A percentile compares a stretch with the other conserved stretches of the same genome.
These are phyloP conservation scores for Nakazawaea peltata DNA, from an alignment of 805 yeast species.

Conservation along the genomic window DNA sequence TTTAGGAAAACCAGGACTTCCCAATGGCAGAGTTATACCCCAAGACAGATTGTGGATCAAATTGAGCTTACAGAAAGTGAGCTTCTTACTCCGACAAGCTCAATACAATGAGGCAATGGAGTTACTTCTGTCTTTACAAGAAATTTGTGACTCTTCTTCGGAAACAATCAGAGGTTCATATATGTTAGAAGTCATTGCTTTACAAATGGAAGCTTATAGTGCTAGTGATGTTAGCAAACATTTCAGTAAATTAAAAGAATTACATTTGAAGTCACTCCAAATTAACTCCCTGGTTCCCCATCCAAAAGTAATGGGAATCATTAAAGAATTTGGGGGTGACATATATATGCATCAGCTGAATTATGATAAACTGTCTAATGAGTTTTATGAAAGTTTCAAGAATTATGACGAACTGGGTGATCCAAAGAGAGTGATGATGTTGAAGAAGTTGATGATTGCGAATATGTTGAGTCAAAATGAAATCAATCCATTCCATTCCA, in stretches of 20 bases:
- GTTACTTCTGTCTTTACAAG: conserved; percentile 29
- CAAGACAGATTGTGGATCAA: conserved; percentile 39
- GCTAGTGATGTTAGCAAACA: conserved; percentile 22
- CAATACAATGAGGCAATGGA: conserved; percentile 23
- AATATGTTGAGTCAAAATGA: conserved; percentile 56
- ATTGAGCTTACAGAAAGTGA: conserved; percentile 36
- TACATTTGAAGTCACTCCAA: conserved; percentile 39
- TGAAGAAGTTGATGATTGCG: conserved; percentile 55
- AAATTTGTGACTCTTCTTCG: conserved; percentile 26
- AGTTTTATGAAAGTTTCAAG: conserved; percentile 42
- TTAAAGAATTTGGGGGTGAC: conserved; percentile 70
- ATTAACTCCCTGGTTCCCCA: conserved; percentile 64
- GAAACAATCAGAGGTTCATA: conserved; percentile 40
- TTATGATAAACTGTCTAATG: conserved; percentile 44
- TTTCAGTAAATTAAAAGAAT: conserved; percentile 28
- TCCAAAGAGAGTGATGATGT: conserved; percentile 43
- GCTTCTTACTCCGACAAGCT: conserved; percentile 23
- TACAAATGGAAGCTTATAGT: conserved; percentile 50
- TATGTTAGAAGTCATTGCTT: conserved; percentile 57
- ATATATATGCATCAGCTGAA: conserved; percentile 52
- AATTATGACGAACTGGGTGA: conserved; percentile 51
- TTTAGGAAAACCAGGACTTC: background rate
- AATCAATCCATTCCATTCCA: conserved; percentile 65
- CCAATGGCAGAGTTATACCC: conserved; percentile 6
- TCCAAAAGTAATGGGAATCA: conserved; percentile 65